Conservation (phyloP, 768 basidiomycete species). For the Tulasnella sp. region DNA sequence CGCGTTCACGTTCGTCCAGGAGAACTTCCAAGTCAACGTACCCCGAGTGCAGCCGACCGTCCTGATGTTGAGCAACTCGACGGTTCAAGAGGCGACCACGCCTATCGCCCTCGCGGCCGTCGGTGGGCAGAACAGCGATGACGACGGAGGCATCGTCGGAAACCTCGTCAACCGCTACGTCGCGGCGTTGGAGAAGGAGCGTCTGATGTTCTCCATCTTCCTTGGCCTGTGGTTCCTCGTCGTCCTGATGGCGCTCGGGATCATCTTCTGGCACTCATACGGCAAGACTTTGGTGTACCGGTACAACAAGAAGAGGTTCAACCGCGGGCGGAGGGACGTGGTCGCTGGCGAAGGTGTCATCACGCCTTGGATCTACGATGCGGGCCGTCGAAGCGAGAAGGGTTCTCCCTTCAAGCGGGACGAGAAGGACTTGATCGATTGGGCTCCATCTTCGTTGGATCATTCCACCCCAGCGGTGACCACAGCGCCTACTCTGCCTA, state of each 20-base stretch:
- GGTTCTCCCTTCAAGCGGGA: neutral
- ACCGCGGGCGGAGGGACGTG: constrained; percentile 36
- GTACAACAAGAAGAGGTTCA: constrained; percentile 38
- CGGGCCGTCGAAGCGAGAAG: neutral
- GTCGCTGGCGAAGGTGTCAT: constrained; percentile 35
- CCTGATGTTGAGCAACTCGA: constrained; percentile 61
- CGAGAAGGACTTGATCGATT: neutral
- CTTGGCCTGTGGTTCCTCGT: constrained; percentile 75
- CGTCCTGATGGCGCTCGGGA: constrained; percentile 59
- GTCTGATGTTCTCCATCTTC: constrained; percentile 74
- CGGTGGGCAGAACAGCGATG: constrained; percentile 39
- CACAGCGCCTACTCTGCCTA: neutral
- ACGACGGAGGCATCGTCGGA: constrained; percentile 46
- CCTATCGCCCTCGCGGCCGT: constrained; percentile 74
- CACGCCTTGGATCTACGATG: constrained; percentile 19
- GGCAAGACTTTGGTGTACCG: constrained; percentile 36
- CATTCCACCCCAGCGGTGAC: neutral
- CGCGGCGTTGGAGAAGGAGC: constrained; percentile 61
- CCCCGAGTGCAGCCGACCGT: constrained; percentile 63
- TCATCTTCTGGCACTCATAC: constrained; percentile 66
- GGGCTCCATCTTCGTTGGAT: neutral
- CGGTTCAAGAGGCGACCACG: constrained; percentile 59
- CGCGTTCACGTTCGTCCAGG: constrained; percentile 82
- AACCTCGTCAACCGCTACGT: constrained; percentile 65
- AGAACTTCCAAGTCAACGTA: constrained; percentile 72